Conservation (phyloP, 129 eudicot genomes). For the Deinandra increscens region DNA sequence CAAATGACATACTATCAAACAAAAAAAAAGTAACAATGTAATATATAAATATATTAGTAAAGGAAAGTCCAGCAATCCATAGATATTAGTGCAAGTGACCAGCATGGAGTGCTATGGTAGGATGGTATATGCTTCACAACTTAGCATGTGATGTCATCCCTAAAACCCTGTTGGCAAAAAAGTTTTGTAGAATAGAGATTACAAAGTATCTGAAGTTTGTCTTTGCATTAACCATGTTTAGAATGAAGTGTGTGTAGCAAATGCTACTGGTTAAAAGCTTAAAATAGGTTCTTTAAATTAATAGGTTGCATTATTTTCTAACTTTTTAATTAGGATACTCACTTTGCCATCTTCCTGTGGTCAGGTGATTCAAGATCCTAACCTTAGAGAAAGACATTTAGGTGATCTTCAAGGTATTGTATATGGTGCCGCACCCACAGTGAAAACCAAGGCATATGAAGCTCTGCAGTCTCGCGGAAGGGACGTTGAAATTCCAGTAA, state of each 20-base stretch:
- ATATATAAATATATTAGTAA: background rate
- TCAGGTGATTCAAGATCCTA: slow-evolving; percentile 73
- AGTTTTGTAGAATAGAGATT: background rate
- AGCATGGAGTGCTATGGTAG: slow-evolving; percentile 17
- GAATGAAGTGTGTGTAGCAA: slow-evolving; percentile 2
- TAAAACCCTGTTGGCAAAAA: slow-evolving; percentile 1
- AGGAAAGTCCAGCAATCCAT: background rate
- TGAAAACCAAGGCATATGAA: slow-evolving; percentile 56
- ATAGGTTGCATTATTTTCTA: background rate
- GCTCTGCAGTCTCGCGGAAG: slow-evolving; percentile 50
- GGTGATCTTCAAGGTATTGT: slow-evolving; percentile 93
- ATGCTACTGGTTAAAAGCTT: background rate
- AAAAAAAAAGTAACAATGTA: background rate
- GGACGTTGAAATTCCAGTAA: slow-evolving; percentile 82
- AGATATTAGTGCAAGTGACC: background rate
- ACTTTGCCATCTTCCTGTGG: slow-evolving; percentile 12
- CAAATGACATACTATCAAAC: background rate
- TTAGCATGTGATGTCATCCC: slow-evolving; percentile 12
- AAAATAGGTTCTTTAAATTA: background rate
- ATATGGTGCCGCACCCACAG: slow-evolving; percentile 46
- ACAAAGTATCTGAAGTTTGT: background rate
- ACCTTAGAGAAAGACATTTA: slow-evolving; percentile 75
- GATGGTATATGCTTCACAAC: slow-evolving; percentile 17
- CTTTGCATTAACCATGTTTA: background rate
- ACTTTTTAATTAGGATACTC: background rate